Evolutionary conservation across 352 stramenopile genomes (phyloP).

Genomic region (Phytophthora tubulina): DNA sequence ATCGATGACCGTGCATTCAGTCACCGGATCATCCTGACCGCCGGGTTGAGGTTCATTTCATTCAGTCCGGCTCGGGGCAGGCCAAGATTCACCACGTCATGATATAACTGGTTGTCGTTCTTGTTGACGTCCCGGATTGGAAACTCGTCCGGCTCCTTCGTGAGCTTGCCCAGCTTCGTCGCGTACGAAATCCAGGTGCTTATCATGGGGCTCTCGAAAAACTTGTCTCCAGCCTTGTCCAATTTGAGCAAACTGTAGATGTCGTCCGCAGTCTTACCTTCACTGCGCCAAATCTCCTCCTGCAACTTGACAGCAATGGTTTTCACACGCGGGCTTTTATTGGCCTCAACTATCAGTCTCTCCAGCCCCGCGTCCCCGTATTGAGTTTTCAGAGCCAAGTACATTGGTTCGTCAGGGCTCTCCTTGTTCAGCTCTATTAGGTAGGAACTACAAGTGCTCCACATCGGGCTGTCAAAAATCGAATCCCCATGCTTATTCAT

Average conservation of each 20-base stretch:
- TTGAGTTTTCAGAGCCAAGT: not conserved
- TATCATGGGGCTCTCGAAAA: not conserved
- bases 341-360: not conserved
- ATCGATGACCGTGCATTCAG: no score
- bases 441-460: not conserved
- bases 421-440: not conserved
- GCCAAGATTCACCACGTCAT: not conserved
- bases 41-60: no score
- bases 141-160: no score
- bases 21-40: no score
- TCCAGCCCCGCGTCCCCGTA: not conserved
- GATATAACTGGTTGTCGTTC: no score
- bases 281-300: not conserved
- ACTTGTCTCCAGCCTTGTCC: not conserved
- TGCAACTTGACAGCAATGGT: not conserved
- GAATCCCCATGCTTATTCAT: no score
- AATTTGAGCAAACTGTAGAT: not conserved
- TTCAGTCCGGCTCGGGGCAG: no score
- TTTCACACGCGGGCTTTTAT: not conserved
- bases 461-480: not conserved
- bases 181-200: not conserved
- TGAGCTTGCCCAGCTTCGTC: not conserved
- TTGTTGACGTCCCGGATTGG: not conserved
- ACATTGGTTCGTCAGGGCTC: not conserved
- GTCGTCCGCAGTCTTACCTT: not conserved